Evolutionary conservation across 192 early-diverging fungal species (phyloP), one percentile per base, ranked within the genome.

Genomic region (Cetraspora pellucida): DNA sequence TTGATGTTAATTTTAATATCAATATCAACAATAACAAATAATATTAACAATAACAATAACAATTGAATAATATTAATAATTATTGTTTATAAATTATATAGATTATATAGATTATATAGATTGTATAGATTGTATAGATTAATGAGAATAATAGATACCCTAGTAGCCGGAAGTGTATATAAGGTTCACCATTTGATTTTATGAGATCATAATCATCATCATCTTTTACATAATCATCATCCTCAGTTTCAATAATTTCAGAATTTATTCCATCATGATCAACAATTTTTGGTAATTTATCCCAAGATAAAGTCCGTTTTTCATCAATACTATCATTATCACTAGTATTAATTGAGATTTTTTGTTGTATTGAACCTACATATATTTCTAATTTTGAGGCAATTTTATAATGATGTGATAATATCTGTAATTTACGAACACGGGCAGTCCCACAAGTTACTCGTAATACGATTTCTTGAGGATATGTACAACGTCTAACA

Each of bases 401-500:
- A 55, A 94, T 93, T 77, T 91, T 95, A 85, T 88, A 93, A 68
- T 95, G 92, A 78, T 95, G 93, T 17, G 87, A 87, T 14, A 95
- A 76, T 23, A 94, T 77, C 65, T 95, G 88, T 68, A 95, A 81
- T 77, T 91, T 91, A 23, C 80, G 74, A 31, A 95, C 81, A 52
- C 87, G 82, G 50, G 87, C 88, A 37, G 77, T 57, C 5, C 90
- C 90, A 37, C 82, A 77, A 7, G 75, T 75, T 30, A 93, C 80
- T 50, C 82, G 83, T 49, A 94, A 64, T 45, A 91, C 86, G 10
- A 94, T 75, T 60, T 84, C 82, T 81, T 94, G 93, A 21, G 93
- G 93, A 66, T 87, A 94, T 45, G 74, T 77, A 75, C 92, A 91
- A 76, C 90, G 89, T 71, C 91, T 93, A 68, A 74, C 31, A 37